phyloP scores from a whole-genome alignment of 257 asterid genomes.

The Fraxinus excelsior region DNA sequence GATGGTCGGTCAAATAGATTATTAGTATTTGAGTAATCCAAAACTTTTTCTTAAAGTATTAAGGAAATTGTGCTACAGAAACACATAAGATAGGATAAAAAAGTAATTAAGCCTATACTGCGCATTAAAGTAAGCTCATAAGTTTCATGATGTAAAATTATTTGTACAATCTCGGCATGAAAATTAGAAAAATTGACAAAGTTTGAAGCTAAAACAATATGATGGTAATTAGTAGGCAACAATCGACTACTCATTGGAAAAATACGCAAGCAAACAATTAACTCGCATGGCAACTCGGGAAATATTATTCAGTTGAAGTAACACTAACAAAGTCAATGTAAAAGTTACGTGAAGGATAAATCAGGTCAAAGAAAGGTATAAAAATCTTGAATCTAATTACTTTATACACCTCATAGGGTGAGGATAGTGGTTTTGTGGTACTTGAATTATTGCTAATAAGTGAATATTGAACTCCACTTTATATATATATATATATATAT shows the following conservation, averaged over 20 bases:
- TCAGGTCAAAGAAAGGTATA: not conserved
- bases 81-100: not conserved
- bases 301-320: not conserved
- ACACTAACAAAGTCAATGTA: not conserved
- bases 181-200: too few relatives aligned
- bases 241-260: not conserved
- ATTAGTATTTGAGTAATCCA: too few relatives aligned
- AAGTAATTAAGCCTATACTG: not conserved
- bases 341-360: not conserved
- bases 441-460: not conserved
- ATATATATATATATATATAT: too few relatives aligned
- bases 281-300: not conserved
- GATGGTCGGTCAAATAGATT: too few relatives aligned
- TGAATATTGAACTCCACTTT: too few relatives aligned
- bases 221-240: not conserved
- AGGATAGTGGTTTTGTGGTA: not conserved
- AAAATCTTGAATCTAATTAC: not conserved
- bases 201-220: not conserved
- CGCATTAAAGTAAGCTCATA: not conserved
- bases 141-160: too few relatives aligned
- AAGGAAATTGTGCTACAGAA: not conserved
- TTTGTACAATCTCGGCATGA: too few relatives aligned
- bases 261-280: not conserved
- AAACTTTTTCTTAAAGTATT: not conserved
- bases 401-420: not conserved